phyloP scores from a whole-genome alignment of 129 eudicot genomes.

The Flaveria robusta region DNA sequence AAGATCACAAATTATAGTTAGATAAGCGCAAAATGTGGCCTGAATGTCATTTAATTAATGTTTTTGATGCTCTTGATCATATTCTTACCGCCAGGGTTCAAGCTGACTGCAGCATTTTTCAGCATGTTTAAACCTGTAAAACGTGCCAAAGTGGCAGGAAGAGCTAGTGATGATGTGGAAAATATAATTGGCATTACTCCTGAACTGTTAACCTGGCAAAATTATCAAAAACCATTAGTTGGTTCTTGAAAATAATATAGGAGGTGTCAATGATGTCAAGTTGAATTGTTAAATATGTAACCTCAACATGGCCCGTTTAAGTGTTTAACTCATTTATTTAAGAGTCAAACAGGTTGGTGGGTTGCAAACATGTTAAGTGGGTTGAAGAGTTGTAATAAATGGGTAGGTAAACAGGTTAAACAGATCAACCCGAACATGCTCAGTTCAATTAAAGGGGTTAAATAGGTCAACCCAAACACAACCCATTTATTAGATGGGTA shows the following conservation, averaged over 20 bases:
- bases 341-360: not conserved
- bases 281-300: not conserved
- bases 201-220: conserved; percentile 88
- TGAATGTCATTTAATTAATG: not conserved
- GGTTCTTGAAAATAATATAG: not conserved
- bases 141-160: conserved; percentile 94
- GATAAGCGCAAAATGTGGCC: not conserved
- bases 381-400: not conserved
- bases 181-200: conserved; percentile 99
- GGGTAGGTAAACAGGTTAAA: not conserved
- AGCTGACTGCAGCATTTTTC: conserved; percentile 79
- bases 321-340: not conserved
- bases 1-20: conserved; percentile 21
- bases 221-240: not conserved
- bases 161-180: conserved; percentile 94
- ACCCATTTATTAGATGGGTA: not conserved
- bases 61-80: not conserved
- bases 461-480: not conserved
- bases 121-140: conserved; percentile 82
- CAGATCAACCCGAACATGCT: not conserved
- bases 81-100: conserved; percentile 90
- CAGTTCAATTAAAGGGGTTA: not conserved
- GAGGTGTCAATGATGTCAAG: not conserved
- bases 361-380: not conserved
- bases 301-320: not conserved